These are phyloP conservation scores for Kodamaea sp. DNA, from an alignment of 1,139 yeast genomes.

Conservation along the genomic window DNA sequence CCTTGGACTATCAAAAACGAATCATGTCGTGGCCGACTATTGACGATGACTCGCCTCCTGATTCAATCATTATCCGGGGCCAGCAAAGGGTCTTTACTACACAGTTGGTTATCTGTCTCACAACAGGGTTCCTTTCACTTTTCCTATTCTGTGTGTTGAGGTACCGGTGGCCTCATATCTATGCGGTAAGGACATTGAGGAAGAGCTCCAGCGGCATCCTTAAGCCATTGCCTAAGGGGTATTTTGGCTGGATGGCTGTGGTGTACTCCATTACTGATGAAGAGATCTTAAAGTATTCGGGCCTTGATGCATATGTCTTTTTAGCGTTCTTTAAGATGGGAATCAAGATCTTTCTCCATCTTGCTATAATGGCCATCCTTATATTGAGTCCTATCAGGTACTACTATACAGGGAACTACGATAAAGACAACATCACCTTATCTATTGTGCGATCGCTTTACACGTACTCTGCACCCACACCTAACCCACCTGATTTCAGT, in stretches of 20 bases:
- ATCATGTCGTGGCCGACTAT: slow-evolving; percentile 2
- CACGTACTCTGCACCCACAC: slow-evolving; percentile 4
- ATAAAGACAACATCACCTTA: slow-evolving; percentile 34
- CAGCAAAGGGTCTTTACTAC: slow-evolving; percentile 49
- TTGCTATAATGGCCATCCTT: slow-evolving; percentile 40
- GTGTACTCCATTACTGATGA: slow-evolving; percentile 41
- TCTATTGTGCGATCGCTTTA: slow-evolving; percentile 11
- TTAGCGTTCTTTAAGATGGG: slow-evolving; percentile 49
- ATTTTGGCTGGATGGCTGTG: slow-evolving; percentile 45
- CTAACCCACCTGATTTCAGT: slow-evolving; percentile 15
- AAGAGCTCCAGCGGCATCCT: slow-evolving; percentile 27
- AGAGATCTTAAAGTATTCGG: slow-evolving; percentile 42
- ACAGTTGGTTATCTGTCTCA: slow-evolving; percentile 40
- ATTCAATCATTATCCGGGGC: slow-evolving; percentile 34
- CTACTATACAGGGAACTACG: slow-evolving; percentile 49
- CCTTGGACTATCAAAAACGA: no score
- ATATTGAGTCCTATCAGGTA: slow-evolving; percentile 47
- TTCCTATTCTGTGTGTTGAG: slow-evolving; percentile 43
- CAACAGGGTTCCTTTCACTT: slow-evolving; percentile 39
- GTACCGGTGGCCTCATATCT: slow-evolving; percentile 52
- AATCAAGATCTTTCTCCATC: slow-evolving; percentile 36
- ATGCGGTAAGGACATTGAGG: slow-evolving; percentile 49
- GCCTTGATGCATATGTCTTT: slow-evolving; percentile 49
- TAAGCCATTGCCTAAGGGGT: slow-evolving; percentile 37
- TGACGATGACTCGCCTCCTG: slow-evolving; percentile 21